These are phyloP conservation scores for Canavalia ensiformis DNA, from an alignment of 306 rosid species.

Conservation along the genomic window DNA sequence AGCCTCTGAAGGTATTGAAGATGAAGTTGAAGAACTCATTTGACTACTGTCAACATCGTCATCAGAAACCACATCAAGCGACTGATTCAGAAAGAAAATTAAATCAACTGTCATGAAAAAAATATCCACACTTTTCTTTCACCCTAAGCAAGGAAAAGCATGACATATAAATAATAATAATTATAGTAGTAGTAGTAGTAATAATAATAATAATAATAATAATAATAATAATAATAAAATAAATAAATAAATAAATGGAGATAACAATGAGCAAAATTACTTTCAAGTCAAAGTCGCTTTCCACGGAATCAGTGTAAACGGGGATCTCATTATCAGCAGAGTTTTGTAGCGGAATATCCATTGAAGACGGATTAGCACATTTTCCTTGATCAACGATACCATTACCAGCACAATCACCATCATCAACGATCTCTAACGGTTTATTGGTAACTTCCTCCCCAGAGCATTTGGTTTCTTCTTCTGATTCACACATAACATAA, in stretches of 20 bases:
- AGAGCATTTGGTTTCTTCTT: slow-evolving; percentile 32
- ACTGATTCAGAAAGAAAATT: slow-evolving; percentile 49
- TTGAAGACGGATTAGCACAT: slow-evolving; percentile 27
- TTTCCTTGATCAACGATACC: slow-evolving; percentile 14
- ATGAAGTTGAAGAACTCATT: slow-evolving; percentile 48
- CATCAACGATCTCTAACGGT: slow-evolving; percentile 36
- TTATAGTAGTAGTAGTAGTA: no score
- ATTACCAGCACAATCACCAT: not conserved
- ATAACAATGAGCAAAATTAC: slow-evolving; percentile 48
- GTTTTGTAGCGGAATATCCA: slow-evolving; percentile 34
- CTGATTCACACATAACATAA: slow-evolving; percentile 30
- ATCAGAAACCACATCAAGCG: slow-evolving; percentile 42
- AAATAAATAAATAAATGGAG: no score
- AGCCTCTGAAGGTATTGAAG: slow-evolving; percentile 41
- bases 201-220: no score
- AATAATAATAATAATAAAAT: no score
- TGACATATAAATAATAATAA: not conserved
- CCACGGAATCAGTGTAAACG: slow-evolving; percentile 36
- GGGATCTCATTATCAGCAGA: slow-evolving; percentile 45
- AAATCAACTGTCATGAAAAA: slow-evolving; percentile 13
- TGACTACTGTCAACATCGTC: slow-evolving; percentile 44
- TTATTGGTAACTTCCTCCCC: slow-evolving; percentile 33
- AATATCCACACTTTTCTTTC: not conserved
- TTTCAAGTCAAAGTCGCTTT: slow-evolving; percentile 45
- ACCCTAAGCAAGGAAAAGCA: not conserved